phyloP scores from a whole-genome alignment of 805 yeast genomes.

The Starmerella tilneyi region DNA sequence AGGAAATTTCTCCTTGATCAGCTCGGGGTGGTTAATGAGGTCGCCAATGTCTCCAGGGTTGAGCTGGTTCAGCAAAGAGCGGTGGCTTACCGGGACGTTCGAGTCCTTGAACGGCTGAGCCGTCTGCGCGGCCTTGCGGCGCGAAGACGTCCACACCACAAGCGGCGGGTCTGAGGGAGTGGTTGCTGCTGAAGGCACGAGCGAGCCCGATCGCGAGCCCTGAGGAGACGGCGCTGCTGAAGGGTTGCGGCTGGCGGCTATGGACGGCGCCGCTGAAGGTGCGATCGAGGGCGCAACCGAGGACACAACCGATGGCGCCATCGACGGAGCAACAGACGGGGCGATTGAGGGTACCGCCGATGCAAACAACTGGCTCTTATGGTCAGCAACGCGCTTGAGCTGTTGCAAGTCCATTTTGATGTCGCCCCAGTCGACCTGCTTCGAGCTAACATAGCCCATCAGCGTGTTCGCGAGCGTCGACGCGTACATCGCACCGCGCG shows the following conservation, averaged over 20 bases:
- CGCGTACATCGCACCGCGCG: slow-evolving; percentile 62
- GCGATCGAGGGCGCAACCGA: slow-evolving; percentile 6
- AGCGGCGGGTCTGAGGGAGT: slow-evolving; percentile 31
- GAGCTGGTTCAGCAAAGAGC: slow-evolving; percentile 75
- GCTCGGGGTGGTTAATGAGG: slow-evolving; percentile 40
- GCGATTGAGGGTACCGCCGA: slow-evolving; percentile 15
- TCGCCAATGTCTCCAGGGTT: slow-evolving; percentile 84
- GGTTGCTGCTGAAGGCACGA: slow-evolving; percentile 5
- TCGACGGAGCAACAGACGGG: slow-evolving; percentile 10
- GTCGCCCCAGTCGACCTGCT: slow-evolving; percentile 20
- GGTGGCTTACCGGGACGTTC: slow-evolving; percentile 57
- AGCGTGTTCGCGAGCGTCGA: slow-evolving; percentile 52
- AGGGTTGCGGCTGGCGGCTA: neutral
- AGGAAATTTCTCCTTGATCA: slow-evolving; percentile 52
- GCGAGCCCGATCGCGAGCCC: slow-evolving; percentile 4
- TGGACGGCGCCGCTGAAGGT: slow-evolving; percentile 8
- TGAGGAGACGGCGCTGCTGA: slow-evolving; percentile 9
- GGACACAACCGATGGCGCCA: slow-evolving; percentile 11
- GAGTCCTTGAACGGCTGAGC: slow-evolving; percentile 53
- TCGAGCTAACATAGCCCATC: slow-evolving; percentile 30
- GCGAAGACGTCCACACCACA: slow-evolving; percentile 91
- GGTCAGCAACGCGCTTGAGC: slow-evolving; percentile 22
- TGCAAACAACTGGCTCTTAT: slow-evolving; percentile 16
- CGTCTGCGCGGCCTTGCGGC: slow-evolving; percentile 72
- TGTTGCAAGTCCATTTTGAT: slow-evolving; percentile 17